Evolutionary conservation across 2,329 filamentous ascomycete genomes (phyloP), one percentile per base, ranked within the genome.

Genomic region (Purpureocillium takamizusanense): DNA sequence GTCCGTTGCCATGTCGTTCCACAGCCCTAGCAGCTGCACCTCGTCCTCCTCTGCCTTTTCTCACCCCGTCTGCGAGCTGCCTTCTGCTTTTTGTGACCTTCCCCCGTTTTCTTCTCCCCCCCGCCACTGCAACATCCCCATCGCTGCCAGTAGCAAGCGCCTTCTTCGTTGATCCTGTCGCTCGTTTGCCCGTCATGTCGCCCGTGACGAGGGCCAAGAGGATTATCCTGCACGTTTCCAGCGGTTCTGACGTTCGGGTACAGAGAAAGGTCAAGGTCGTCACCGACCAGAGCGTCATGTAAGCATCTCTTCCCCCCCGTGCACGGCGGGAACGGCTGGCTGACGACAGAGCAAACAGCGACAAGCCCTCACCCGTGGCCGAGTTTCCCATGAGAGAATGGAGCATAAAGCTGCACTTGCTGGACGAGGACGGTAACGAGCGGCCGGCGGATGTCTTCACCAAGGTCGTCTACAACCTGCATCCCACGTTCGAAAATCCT

Each of bases 371-470:
- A 12, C 83, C 83, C 30, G 75, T 87, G 47, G 85, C 89, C 52
- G 88, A 88, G 3, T 95, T 89, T 55, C 92, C 92, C 10, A 89
- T 95, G 78, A 83, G 92, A 60, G 72, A 78, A 64, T 98, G 92
- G 92, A 88, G 77, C 49, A 85, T 97, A 58, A 81, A 84, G 63
- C 71, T 98, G 50, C 86, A 78, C 63, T 63, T 97, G 37, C 62
- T 95, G 39, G 88, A 95, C 48, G 84, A 94, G 52, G 78, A 86
- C 46, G 89, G 88, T 50, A 85, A 92, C 50, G 81, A 94, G 62
- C 74, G 87, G 37, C 76, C 84, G 7, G 88, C 90, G 38, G 86
- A 69, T 49, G 77, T 88, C 62, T 97, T 95, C 67, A 86, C 87
- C 57, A 95, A 94, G 68, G 90, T 85, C 31, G 82, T 82, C 40